Percentiles rank a stretch among this genome's conserved stretches.
Conservation (phyloP, 805 yeast genomes). For the Candida koratica region DNA sequence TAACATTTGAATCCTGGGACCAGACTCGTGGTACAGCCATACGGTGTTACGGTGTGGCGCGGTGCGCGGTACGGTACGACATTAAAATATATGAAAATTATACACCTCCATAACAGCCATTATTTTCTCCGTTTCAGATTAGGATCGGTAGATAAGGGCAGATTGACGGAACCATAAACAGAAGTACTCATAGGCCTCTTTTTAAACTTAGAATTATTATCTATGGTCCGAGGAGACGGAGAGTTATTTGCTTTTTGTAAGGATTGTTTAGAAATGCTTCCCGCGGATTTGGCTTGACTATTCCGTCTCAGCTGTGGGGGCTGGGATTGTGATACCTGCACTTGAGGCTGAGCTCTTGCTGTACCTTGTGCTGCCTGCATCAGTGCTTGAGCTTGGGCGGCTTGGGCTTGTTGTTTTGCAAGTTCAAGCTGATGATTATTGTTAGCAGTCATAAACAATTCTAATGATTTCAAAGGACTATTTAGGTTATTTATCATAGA, state of each 20-base stretch:
- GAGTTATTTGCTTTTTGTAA: constrained; percentile 8
- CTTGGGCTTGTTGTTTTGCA: constrained; percentile 12
- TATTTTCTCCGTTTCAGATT: constrained; percentile 10
- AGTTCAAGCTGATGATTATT: constrained; percentile 21
- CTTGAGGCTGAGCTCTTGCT: constrained; percentile 8
- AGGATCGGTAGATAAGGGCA: constrained; percentile 6
- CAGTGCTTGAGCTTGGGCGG: constrained; percentile 11
- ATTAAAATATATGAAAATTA: no score
- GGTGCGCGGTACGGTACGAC: no score
- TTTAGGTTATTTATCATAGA: constrained; percentile 45
- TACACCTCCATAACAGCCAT: no score
- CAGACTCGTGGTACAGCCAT: no score
- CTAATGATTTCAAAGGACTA: constrained; percentile 56
- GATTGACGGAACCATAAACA: constrained; percentile 8
- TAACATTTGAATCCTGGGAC: no score
- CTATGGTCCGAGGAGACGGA: constrained; percentile 14
- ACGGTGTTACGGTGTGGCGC: no score
- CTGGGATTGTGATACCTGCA: constrained; percentile 5
- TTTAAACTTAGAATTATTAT: constrained; percentile 12
- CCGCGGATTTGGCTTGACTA: background rate
- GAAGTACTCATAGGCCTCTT: constrained; percentile 13
- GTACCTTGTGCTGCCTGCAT: constrained; percentile 8
- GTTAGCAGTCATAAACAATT: constrained; percentile 29
- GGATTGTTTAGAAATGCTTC: background rate
- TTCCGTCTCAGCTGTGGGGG: background rate